These are phyloP conservation scores for Rhodotorula diobovata DNA, from an alignment of 768 basidiomycete genomes.

Conservation along the genomic window DNA sequence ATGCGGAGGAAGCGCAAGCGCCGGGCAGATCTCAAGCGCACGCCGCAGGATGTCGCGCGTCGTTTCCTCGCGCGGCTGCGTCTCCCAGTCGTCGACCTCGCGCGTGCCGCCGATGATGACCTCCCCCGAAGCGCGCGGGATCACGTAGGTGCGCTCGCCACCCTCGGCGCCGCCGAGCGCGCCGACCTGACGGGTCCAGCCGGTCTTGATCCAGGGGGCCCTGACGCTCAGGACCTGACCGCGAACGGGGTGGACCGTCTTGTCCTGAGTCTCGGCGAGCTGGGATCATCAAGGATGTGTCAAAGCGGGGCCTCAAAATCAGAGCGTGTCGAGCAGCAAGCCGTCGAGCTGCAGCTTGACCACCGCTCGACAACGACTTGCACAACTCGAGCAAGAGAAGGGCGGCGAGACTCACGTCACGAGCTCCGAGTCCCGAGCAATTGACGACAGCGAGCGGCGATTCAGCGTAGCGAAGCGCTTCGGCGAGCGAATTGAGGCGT, in stretches of 20 bases:
- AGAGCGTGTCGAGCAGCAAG: too few species aligned
- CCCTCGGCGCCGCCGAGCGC: slow-evolving; percentile 42
- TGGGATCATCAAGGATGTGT: too few species aligned
- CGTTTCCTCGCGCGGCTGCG: slow-evolving; percentile 38
- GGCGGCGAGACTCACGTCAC: neutral
- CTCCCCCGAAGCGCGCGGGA: slow-evolving; percentile 47
- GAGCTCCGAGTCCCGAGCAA: slow-evolving; percentile 46
- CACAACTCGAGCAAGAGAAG: neutral
- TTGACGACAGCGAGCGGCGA: slow-evolving; percentile 38
- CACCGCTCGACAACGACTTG: too few species aligned
- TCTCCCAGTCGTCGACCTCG: slow-evolving; percentile 46
- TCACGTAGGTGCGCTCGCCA: slow-evolving; percentile 47
- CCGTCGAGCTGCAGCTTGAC: too few species aligned
- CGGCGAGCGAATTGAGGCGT: slow-evolving; percentile 40
- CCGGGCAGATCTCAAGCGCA: slow-evolving; percentile 45
- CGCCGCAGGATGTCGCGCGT: slow-evolving; percentile 43
- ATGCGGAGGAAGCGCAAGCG: slow-evolving; percentile 37
- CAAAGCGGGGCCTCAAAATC: too few species aligned
- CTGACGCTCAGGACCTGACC: slow-evolving; percentile 46
- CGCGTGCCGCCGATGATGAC: slow-evolving; percentile 49
- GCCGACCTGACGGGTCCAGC: slow-evolving; percentile 42
- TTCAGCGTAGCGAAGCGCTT: slow-evolving; percentile 11
- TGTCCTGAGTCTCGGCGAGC: slow-evolving; percentile 45
- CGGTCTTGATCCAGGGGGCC: slow-evolving; percentile 45
- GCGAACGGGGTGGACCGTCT: slow-evolving; percentile 45